Conservation (phyloP, 129 eudicot species). For the Artemisia tridentata region DNA sequence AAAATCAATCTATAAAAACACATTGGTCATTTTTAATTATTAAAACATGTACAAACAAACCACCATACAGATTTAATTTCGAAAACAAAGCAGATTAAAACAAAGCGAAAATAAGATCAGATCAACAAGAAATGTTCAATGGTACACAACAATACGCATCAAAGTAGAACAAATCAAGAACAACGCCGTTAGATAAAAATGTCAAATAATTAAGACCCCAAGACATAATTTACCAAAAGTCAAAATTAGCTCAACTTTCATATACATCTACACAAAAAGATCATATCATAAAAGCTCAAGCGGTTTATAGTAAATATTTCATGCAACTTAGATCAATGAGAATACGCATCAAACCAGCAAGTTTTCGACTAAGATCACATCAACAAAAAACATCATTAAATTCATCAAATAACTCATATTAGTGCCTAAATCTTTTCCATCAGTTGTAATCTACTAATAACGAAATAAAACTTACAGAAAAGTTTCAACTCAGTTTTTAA, state of each 20-base stretch:
- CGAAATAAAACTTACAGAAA: too few relatives aligned
- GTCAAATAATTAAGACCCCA: conserved; percentile 2
- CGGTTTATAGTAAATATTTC: neutral
- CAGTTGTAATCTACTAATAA: too few relatives aligned
- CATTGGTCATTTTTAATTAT: too few relatives aligned
- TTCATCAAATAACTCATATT: neutral
- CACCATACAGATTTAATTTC: too few relatives aligned
- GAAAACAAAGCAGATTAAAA: too few relatives aligned
- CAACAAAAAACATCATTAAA: neutral
- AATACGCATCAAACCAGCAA: neutral
- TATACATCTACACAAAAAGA: neutral
- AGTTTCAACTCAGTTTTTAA: too few relatives aligned
- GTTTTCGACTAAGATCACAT: conserved; percentile 4
- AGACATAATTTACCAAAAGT: neutral
- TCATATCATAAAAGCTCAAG: neutral
- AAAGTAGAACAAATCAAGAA: neutral
- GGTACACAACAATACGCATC: too few relatives aligned
- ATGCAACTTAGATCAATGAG: too few relatives aligned
- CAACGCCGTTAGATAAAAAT: neutral
- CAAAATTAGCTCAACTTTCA: conserved; percentile 2
- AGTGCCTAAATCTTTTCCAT: neutral
- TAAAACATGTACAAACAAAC: too few relatives aligned
- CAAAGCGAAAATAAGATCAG: neutral
- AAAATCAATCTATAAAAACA: too few relatives aligned
- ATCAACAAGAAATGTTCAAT: too few relatives aligned